Evolutionary conservation across 2,329 filamentous ascomycete species (phyloP), one percentile per base, ranked within the genome.

Genomic region (Fusarium algeriense): DNA sequence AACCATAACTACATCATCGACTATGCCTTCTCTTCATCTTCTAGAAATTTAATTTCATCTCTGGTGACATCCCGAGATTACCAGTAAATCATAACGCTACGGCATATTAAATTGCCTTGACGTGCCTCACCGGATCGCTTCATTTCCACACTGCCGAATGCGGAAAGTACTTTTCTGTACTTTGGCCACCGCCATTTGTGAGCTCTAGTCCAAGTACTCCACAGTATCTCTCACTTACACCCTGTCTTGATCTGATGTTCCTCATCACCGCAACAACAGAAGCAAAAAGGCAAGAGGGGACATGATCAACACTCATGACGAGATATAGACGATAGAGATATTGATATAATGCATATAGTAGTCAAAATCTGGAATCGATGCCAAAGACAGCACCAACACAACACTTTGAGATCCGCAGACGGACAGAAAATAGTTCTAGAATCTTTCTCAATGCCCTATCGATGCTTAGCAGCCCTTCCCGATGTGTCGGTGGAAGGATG

Each of bases 241-340:
- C 65, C 38, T 56, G 68, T 45, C 43, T 35, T 60, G 65, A 66
- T 69, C 58, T 54, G 58, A 67, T 63, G 48, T 38, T 45, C 30
- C 35, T 66, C 63, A 66, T 67, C 67, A 72, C 69, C 69, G 60
- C 53, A 71, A 62, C 69, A 72, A 71, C 69, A 72, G 53, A 54
- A 54, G 53, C 59, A 64, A 28, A 53, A 26, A 60, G 30, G 30
- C 34, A 23, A 34, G 34, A 46, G 41, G 56, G 55, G 53, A 48
- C 48, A 20, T 23, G 43, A 55, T 46, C 64, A 64, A 52, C 26
- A 26, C 34, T 34, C 15, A 43, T 43, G 13, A 48, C 32, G 26
- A 32, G 37, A 44, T 38, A 19, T 17, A 20, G 14, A 50, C 40
- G 54, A 54, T 48, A 50, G 17, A 44, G n/a, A 44, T 26, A 38